Conservation (phyloP, 495 filamentous ascomycete genomes). For the Lepidopterella palustris region DNA sequence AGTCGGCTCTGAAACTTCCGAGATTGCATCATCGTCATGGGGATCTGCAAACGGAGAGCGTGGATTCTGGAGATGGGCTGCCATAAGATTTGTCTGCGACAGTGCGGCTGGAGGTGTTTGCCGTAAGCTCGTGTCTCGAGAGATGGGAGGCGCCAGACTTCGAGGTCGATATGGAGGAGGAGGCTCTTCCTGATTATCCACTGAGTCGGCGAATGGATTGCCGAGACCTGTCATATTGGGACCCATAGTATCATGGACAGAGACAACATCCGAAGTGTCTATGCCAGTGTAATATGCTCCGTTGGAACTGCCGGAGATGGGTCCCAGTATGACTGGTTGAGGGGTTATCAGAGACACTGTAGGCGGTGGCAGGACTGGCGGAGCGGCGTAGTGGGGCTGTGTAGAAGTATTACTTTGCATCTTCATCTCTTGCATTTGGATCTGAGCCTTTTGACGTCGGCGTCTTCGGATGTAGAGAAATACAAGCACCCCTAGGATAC, state of each 20-base stretch:
- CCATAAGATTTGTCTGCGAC: constrained; percentile 17
- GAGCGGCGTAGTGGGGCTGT: constrained; percentile 3
- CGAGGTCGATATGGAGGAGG: constrained; percentile 26
- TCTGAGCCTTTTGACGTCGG: constrained; percentile 8
- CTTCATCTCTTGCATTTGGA: constrained; percentile 15
- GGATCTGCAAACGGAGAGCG: constrained; percentile 25
- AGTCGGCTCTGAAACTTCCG: constrained; percentile 13
- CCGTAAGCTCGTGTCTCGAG: constrained; percentile 19
- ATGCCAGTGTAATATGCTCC: constrained; percentile 26
- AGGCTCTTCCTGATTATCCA: constrained; percentile 17
- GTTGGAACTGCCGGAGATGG: constrained; percentile 14
- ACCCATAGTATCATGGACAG: constrained; percentile 1
- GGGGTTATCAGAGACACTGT: constrained; percentile 2
- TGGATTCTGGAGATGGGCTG: not conserved
- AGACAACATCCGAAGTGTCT: constrained; percentile 25
- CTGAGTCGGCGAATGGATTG: constrained; percentile 21
- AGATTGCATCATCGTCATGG: constrained; percentile 18
- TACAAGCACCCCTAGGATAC: constrained; percentile 10
- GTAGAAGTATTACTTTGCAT: not conserved
- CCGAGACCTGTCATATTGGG: constrained; percentile 19
- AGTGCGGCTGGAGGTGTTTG: constrained; percentile 2
- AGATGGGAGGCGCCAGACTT: constrained; percentile 13
- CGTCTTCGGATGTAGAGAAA: constrained; percentile 26
- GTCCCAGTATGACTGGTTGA: constrained; percentile 23
- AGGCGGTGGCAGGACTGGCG: constrained; percentile 6